Evolutionary conservation across 139 green algal genomes (phyloP).

Genomic region (Closterium sp.): DNA sequence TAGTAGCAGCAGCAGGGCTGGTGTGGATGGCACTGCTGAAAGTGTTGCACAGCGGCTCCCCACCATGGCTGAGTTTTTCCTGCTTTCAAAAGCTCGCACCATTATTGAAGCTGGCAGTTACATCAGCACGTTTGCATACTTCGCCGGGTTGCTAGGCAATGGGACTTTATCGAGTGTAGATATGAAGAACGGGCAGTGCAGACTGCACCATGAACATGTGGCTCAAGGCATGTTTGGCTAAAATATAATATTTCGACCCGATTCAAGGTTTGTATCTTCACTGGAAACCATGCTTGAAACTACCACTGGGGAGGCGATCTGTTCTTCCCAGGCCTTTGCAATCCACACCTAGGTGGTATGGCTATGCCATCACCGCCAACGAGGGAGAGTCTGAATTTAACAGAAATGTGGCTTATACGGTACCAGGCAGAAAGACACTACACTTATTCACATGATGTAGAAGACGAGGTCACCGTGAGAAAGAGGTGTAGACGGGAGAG

Average conservation of each 20-base stretch:
- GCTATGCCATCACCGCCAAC: too few species aligned
- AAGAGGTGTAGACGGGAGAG: not conserved
- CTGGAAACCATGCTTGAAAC: too few species aligned
- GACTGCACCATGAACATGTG: not conserved
- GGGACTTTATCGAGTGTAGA: not conserved
- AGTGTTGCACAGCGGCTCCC: not conserved
- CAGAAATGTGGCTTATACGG: too few species aligned
- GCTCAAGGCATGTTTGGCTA: not conserved
- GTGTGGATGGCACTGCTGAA: not conserved
- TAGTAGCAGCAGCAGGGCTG: not conserved
- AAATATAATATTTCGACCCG: not conserved
- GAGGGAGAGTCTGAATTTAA: too few species aligned
- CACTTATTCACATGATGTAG: not conserved
- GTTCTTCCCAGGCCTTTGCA: too few species aligned
- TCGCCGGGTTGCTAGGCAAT: not conserved
- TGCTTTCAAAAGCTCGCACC: not conserved
- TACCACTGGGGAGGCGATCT: too few species aligned
- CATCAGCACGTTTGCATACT: conserved; percentile 11
- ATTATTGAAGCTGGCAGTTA: not conserved
- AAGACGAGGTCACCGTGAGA: not conserved
- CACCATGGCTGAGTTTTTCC: conserved; percentile 11
- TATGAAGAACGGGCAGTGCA: not conserved
- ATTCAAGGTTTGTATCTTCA: too few species aligned
- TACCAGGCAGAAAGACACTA: too few species aligned
- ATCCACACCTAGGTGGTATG: too few species aligned